Evolutionary conservation across 177 flowering plant species (phyloP), one percentile per base, ranked within the genome.

Genomic region (Vitis hybrid): DNA sequence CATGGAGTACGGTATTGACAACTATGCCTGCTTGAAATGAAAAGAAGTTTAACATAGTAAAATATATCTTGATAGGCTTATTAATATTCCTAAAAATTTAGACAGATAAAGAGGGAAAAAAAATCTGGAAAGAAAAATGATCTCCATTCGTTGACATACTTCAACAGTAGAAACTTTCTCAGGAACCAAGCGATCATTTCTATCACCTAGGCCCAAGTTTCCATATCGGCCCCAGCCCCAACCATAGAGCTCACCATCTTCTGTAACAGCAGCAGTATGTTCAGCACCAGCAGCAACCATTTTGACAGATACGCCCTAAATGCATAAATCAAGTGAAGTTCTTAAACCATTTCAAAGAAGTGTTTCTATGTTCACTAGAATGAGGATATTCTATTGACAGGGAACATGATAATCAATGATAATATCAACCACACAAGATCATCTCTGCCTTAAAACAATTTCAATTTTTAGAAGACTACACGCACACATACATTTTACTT

Each of bases 151-250:
- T 20, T 59, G 66, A 67, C 91, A 74, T 89, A 93, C 98, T 80
- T 86, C 76, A 73, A 79, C 71, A 51, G 83, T 59, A 56, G 94
- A 68, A 77, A 89, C 97, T 83, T 86, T 90, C 74, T 86, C 84
- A 50, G 99, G 99, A 72, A 93, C 80, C 64, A 87, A 71, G 49
- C 99, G 91, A 76, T 95, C 99, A 69, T 84, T 86, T 78, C 97
- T 82, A 86, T 95, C 99, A 79, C 99, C 99, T 73, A 95, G 79
- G 50, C 99, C 99, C 82, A 95, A 83, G 79, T 95, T 95, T 56
- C 99, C 99, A 82, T 95, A 95, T 67, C 97, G 80, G 15, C 99
- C 99, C 99, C 99, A 95, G 4, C 99, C 99, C 99, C 99, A 95
- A 72, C 99, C 98, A 82, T 85, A 95, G 49, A 95, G 91, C 24